phyloP scores from a whole-genome alignment of 2,329 filamentous ascomycete species.

The Neonectria hederae region DNA sequence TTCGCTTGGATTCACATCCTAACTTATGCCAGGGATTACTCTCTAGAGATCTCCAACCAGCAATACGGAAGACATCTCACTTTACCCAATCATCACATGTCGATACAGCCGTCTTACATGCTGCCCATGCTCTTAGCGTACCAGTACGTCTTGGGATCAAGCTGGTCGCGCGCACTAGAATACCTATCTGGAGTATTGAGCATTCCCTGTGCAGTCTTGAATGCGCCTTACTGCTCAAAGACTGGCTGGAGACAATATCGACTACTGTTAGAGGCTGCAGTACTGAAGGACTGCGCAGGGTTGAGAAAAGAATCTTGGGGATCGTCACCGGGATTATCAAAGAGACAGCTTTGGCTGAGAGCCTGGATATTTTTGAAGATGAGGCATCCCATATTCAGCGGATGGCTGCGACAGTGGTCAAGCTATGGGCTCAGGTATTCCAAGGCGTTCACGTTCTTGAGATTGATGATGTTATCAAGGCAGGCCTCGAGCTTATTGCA shows the following conservation, averaged over 20 bases:
- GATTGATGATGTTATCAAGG: conserved; percentile 3
- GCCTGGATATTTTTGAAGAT: not conserved
- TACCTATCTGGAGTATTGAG: conserved; percentile 1
- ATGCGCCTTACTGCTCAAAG: not conserved
- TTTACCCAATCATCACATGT: not conserved
- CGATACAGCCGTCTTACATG: not conserved
- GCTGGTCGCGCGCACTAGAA: not conserved
- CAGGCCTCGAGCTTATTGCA: not conserved
- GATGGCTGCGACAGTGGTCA: not conserved
- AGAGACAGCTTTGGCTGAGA: not conserved
- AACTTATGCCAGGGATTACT: not conserved
- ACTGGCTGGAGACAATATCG: conserved; percentile 3
- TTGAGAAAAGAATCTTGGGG: not conserved
- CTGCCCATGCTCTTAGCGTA: conserved; percentile 1
- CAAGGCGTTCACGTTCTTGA: not conserved
- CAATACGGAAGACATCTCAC: not conserved
- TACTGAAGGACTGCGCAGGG: not conserved
- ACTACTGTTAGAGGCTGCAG: not conserved
- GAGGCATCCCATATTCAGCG: not conserved
- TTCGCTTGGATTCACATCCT: not conserved
- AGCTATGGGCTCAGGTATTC: not conserved
- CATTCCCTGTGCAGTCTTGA: conserved; percentile 7
- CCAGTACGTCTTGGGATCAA: not conserved
- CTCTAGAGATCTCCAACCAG: not conserved
- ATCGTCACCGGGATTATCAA: conserved; percentile 1